Conservation (phyloP, 2,329 filamentous ascomycete species). For the Ophiosphaerella korrae region DNA sequence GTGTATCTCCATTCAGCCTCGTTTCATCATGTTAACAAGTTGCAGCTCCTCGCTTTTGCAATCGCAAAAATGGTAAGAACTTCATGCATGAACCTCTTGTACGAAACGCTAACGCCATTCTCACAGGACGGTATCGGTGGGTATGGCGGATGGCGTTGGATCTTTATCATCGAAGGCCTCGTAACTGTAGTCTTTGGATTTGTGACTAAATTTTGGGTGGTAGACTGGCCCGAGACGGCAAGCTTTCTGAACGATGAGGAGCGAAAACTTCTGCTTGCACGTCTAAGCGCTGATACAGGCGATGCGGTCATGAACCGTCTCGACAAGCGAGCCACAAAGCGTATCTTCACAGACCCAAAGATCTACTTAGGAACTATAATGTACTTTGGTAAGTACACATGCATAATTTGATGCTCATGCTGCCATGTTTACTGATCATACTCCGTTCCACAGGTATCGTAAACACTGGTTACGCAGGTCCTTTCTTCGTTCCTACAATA, state of each 20-base stretch:
- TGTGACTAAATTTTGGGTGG: slow-evolving; percentile 56
- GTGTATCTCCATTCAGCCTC: slow-evolving; percentile 3
- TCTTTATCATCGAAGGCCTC: slow-evolving; percentile 42
- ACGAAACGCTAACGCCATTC: too few species aligned
- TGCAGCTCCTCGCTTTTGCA: slow-evolving; percentile 46
- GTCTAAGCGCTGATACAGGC: slow-evolving; percentile 33
- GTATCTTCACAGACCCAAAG: slow-evolving; percentile 50
- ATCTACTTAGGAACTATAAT: slow-evolving; percentile 32
- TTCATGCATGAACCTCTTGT: too few species aligned
- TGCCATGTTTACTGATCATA: neutral
- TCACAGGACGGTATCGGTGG: slow-evolving; percentile 55
- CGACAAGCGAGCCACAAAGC: slow-evolving; percentile 52
- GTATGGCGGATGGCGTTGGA: slow-evolving; percentile 44
- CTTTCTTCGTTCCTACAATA: slow-evolving; percentile 50
- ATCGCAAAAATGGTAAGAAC: slow-evolving; percentile 60
- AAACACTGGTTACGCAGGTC: slow-evolving; percentile 54
- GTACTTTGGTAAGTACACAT: slow-evolving; percentile 21
- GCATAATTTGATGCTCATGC: neutral
- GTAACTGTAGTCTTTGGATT: slow-evolving; percentile 46
- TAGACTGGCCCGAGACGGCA: slow-evolving; percentile 54
- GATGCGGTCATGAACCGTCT: slow-evolving; percentile 59
- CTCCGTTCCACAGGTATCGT: slow-evolving; percentile 36
- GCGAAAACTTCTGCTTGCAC: slow-evolving; percentile 35
- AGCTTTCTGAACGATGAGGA: slow-evolving; percentile 34
- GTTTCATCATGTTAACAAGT: neutral